Conservation (phyloP, 371 early-diverging fungal species). For the Rhizopus delemar region DNA sequence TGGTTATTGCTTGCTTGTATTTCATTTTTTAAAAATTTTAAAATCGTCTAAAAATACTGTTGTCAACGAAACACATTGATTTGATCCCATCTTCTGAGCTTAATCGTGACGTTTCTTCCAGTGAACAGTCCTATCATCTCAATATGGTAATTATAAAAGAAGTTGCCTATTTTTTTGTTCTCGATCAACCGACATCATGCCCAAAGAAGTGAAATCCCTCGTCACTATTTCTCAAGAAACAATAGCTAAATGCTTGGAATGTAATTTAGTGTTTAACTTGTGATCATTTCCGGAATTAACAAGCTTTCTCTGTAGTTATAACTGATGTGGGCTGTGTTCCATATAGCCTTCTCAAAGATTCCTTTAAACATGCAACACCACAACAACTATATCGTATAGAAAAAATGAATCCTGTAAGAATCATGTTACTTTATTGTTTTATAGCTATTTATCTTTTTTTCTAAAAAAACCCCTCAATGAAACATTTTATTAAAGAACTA, state of each 20-base stretch:
- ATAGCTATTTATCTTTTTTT: background rate
- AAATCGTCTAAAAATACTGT: no score
- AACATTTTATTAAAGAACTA: background rate
- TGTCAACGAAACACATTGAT: background rate
- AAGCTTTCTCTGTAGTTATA: conserved; percentile 22
- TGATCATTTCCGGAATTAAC: background rate
- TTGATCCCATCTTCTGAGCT: background rate
- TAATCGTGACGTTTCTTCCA: background rate
- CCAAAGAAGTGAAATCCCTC: conserved; percentile 39
- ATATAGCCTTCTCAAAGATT: conserved; percentile 30
- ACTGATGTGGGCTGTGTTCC: conserved; percentile 41
- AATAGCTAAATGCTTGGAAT: conserved; percentile 39
- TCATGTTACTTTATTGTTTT: background rate
- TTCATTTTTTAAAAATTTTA: no score
- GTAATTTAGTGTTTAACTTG: conserved; percentile 15
- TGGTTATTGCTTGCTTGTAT: no score
- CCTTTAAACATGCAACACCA: conserved; percentile 38
- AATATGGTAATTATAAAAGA: no score
- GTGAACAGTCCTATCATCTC: no score
- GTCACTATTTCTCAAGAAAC: conserved; percentile 39
- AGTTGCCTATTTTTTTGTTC: conserved; percentile 6
- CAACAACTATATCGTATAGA: conserved; percentile 48
- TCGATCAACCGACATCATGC: conserved; percentile 19
- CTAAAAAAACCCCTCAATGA: background rate
- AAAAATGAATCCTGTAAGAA: conserved; percentile 43